Percentiles rank a stretch among this genome's conserved stretches.
phyloP scores from a whole-genome alignment of 148 eudicot species.

The Linanthus parryae region DNA sequence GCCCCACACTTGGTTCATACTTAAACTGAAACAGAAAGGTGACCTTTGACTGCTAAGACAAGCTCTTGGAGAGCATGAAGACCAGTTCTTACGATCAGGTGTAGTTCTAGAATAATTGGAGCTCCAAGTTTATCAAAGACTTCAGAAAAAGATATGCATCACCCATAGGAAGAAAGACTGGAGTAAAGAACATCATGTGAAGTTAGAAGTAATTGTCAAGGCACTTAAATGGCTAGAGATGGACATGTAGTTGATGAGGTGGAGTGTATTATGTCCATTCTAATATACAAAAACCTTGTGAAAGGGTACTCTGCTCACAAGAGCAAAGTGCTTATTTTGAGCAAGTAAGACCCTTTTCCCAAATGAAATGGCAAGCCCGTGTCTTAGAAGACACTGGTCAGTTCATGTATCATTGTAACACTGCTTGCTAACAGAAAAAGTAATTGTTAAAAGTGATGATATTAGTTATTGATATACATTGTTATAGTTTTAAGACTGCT shows the following conservation, averaged over 20 bases:
- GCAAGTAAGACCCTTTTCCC: slow-evolving; percentile 98
- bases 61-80: slow-evolving; percentile 91
- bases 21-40: no score
- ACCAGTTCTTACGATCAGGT: slow-evolving; percentile 88
- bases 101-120: slow-evolving; percentile 95
- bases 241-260: slow-evolving; percentile 99
- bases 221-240: slow-evolving; percentile 94
- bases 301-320: slow-evolving; percentile 98
- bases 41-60: slow-evolving; percentile 67
- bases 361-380: slow-evolving; percentile 78
- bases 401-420: no score
- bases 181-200: slow-evolving; percentile 83
- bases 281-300: slow-evolving; percentile 81
- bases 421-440: no score
- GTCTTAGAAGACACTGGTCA: no score
- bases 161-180: slow-evolving; percentile 86
- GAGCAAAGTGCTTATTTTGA: slow-evolving; percentile 86
- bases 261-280: slow-evolving; percentile 85
- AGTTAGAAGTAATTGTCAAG: slow-evolving; percentile 81
- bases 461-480: no score
- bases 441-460: no score
- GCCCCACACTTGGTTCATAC: no score
- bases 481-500: no score
- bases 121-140: slow-evolving; percentile 93
- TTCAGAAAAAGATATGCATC: slow-evolving; percentile 85